Base-by-base conservation (phyloP, 495 filamentous ascomycete species). In the Platismatia glauca region DNA sequence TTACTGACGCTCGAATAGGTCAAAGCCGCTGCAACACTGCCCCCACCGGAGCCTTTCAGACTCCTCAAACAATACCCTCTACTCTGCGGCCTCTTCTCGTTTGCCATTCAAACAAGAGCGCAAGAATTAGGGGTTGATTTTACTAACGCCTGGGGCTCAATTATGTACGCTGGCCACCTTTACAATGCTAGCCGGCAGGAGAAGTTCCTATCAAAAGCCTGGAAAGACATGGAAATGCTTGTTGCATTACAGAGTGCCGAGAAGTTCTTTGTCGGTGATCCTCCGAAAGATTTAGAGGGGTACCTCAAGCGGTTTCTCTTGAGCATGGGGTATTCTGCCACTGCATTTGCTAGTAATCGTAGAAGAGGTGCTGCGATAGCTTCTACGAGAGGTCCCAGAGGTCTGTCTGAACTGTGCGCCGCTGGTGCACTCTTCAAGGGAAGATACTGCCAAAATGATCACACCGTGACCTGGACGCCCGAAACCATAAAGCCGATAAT, bases 211-310 rank as follows among this genome's bases (percentile, higher is more conserved):
- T 8, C 58, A 0, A 31, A 2, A 12, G 11, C 6, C 1, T 79
- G 75, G 72, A 57, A 63, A 9, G 77, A 79, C 39, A 75, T 77
- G 73, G 71, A 74, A 9, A 3, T 75, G 1, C 55, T 71, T 5
- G 44, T 64, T 1, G 29, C 41, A 8, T 24, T 75, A 9, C 60
- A 74, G 11, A 61, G 63, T 4, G 44, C 67, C 6, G 59, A 66
- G 1, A 66, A 62, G 39, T 70, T 77, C 55, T 75, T 73, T 53
- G 70, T 73, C 0, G 74, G 68, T 15, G 64, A 68, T 11, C 29
- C 57, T 11, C 77, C 77, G 0, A 66, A 27, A 31, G 65, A 33
- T 16, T 44, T 58, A 5, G 62, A 69, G 0, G 71, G 69, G 0
- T 76, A 71, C 56, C 66, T 73, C 39, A 75, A 71, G 33, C 69